Evolutionary conservation across 805 yeast species (phyloP).

Genomic region (Dipodascopsis tothii): DNA sequence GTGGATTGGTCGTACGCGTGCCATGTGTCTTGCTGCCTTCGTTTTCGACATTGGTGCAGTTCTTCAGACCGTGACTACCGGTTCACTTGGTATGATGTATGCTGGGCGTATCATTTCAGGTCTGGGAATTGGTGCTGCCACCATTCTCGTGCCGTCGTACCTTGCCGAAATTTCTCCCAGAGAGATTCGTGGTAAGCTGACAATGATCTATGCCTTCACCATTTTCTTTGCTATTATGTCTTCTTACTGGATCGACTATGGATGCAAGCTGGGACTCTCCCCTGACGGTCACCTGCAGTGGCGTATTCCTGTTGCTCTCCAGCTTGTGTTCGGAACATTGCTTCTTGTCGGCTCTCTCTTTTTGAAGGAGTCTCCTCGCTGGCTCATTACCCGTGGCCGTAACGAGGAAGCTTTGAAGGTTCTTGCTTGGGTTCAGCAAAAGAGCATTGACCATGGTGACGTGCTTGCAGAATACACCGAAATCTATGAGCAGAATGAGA

Average conservation of each 20-base stretch:
- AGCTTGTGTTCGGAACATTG: conserved; percentile 22
- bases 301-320: conserved; percentile 35
- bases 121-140: conserved; percentile 64
- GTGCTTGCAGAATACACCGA: conserved; percentile 36
- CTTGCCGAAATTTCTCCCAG: conserved; percentile 43
- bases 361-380: conserved; percentile 65
- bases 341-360: conserved; percentile 44
- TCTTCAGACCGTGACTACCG: conserved; percentile 24
- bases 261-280: conserved; percentile 38
- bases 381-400: conserved; percentile 49
- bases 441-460: conserved; percentile 36
- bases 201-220: conserved; percentile 47
- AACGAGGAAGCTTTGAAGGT: conserved; percentile 48
- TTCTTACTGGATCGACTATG: conserved; percentile 47
- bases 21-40: conserved; percentile 45
- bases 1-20: conserved; percentile 42
- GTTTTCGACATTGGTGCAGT: conserved; percentile 29
- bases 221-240: conserved; percentile 45
- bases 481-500: conserved; percentile 12
- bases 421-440: conserved; percentile 36
- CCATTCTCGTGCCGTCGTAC: conserved; percentile 58
- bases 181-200: conserved; percentile 44
- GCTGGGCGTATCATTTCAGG: conserved; percentile 59
- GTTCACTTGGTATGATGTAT: conserved; percentile 27
- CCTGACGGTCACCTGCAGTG: conserved; percentile 42